Percentiles rank a stretch among this genome's conserved stretches.
These are phyloP conservation scores for Mikania micrantha DNA, from an alignment of 129 eudicot species.

Conservation along the genomic window DNA sequence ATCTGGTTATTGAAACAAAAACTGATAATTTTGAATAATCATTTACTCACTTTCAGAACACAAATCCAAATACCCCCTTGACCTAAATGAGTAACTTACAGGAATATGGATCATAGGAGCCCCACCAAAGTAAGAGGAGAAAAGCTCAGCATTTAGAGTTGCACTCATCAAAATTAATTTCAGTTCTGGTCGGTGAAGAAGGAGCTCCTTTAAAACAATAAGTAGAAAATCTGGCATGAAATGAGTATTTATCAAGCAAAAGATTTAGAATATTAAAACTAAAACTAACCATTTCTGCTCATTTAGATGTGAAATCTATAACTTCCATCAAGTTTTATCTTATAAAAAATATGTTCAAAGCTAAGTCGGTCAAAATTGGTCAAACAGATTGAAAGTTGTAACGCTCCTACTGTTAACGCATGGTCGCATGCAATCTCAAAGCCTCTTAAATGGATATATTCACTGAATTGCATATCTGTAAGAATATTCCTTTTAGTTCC, in stretches of 20 bases:
- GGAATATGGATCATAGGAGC: slow-evolving; percentile 94
- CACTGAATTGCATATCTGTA: not conserved
- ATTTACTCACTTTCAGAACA: not conserved
- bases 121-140: slow-evolving; percentile 86
- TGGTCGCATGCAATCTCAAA: not conserved
- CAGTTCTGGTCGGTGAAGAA: slow-evolving; percentile 92
- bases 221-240: slow-evolving; percentile 79
- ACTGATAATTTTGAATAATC: not conserved
- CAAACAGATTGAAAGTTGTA: not conserved
- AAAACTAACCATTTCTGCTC: not conserved
- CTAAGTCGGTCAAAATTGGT: no score
- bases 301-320: not conserved
- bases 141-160: slow-evolving; percentile 92
- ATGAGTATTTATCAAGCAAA: slow-evolving; percentile 4
- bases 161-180: slow-evolving; percentile 95
- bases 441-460: not conserved
- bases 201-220: slow-evolving; percentile 95
- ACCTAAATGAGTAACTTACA: slow-evolving; percentile 35
- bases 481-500: not conserved
- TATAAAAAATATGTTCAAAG: no score
- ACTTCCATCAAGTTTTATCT: not conserved
- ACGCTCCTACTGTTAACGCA: not conserved
- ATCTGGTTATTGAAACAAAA: not conserved
- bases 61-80: not conserved
- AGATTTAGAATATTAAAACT: not conserved